phyloP scores from a whole-genome alignment of 2,329 filamentous ascomycete species.

The Aspergillus brunneoviolaceus region DNA sequence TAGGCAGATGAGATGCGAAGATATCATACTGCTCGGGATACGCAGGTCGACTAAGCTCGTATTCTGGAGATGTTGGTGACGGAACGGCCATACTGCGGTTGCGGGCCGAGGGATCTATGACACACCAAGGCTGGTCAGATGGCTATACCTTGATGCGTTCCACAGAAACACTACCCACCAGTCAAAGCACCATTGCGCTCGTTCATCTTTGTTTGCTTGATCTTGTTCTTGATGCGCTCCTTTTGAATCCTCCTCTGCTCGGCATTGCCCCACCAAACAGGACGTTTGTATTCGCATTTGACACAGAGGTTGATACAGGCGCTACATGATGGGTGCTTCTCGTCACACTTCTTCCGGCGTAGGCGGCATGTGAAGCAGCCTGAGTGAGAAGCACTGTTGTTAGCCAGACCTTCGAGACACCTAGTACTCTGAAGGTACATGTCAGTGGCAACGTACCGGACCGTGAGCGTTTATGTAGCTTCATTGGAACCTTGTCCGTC shows the following conservation, averaged over 20 bases:
- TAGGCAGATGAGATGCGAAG: conserved; percentile 43
- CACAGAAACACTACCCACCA: conserved; percentile 27
- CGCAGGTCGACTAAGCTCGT: conserved; percentile 69
- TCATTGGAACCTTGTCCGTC: conserved; percentile 63
- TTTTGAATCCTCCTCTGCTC: conserved; percentile 84
- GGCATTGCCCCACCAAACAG: conserved; percentile 95
- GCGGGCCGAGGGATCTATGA: conserved; percentile 17
- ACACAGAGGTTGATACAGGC: conserved; percentile 73
- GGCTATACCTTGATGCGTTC: not conserved
- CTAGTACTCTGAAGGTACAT: not conserved
- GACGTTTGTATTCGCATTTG: conserved; percentile 92
- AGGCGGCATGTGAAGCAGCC: conserved; percentile 68
- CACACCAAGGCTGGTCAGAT: conserved; percentile 9
- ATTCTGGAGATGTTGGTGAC: conserved; percentile 67
- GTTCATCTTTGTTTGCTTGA: conserved; percentile 92
- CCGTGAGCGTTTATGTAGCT: conserved; percentile 91
- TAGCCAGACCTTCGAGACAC: not conserved
- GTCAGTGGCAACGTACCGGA: conserved; percentile 67
- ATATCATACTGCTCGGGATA: conserved; percentile 45
- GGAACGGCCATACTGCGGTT: conserved; percentile 18
- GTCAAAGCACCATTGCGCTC: conserved; percentile 69
- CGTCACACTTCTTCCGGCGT: conserved; percentile 69
- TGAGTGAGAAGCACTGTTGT: conserved; percentile 27
- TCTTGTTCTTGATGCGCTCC: conserved; percentile 93
- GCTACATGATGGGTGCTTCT: conserved; percentile 62